phyloP scores from a whole-genome alignment of 1,284 basidiomycete species.

The Schizophyllum amplum region DNA sequence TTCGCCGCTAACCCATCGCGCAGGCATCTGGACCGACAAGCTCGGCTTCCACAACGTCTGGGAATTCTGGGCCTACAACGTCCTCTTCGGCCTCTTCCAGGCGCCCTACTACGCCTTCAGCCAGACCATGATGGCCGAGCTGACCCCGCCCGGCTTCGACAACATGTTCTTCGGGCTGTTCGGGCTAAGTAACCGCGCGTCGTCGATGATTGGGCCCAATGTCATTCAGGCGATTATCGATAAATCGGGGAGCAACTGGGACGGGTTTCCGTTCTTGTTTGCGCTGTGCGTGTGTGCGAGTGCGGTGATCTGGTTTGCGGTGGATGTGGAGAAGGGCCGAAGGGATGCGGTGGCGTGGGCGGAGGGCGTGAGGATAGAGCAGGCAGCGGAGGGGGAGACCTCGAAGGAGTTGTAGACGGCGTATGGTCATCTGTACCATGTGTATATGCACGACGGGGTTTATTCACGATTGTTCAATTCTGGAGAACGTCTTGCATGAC shows the following conservation, averaged over 20 bases:
- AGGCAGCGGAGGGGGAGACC: not conserved
- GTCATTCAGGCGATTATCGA: slow-evolving; percentile 76
- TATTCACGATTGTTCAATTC: not conserved
- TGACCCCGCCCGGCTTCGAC: slow-evolving; percentile 75
- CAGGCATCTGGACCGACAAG: slow-evolving; percentile 1
- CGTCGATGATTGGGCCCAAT: slow-evolving; percentile 38
- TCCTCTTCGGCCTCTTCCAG: slow-evolving; percentile 78
- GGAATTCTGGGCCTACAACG: slow-evolving; percentile 83
- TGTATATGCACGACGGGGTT: not conserved
- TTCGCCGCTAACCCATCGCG: not conserved
- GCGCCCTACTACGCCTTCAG: slow-evolving; percentile 83
- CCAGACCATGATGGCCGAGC: slow-evolving; percentile 84
- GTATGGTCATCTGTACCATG: not conserved
- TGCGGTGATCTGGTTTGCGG: slow-evolving; percentile 64
- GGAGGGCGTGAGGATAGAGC: slow-evolving; percentile 5
- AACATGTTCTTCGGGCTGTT: slow-evolving; percentile 86
- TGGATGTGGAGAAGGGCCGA: slow-evolving; percentile 64
- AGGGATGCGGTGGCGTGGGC: slow-evolving; percentile 61
- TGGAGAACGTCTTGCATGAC: not conserved
- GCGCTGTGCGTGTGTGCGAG: slow-evolving; percentile 58
- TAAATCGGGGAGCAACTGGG: slow-evolving; percentile 64
- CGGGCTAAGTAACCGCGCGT: slow-evolving; percentile 68
- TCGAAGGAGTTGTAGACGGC: not conserved
- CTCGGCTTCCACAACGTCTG: slow-evolving; percentile 70
- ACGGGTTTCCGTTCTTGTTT: slow-evolving; percentile 80